Percentiles rank a stretch among this genome's conserved stretches.
These are phyloP conservation scores for Calonectria naviculata DNA, from an alignment of 2,329 filamentous ascomycete species.

Conservation along the genomic window DNA sequence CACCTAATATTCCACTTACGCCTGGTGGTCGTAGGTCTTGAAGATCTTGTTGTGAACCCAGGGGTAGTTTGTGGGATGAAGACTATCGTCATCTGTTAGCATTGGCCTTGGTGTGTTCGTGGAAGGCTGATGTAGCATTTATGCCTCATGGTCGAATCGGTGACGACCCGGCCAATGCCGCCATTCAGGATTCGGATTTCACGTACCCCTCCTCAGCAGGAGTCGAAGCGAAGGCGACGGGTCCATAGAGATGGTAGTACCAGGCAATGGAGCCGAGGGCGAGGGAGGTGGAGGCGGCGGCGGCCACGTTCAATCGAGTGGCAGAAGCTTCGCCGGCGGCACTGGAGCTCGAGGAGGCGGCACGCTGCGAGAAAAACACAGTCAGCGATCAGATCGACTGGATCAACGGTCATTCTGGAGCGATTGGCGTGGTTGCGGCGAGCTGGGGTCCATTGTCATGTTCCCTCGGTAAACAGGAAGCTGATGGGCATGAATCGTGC, in stretches of 20 bases:
- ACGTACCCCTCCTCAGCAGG: conserved; percentile 98
- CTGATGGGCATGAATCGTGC: conserved; percentile 46
- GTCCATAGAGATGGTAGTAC: conserved; percentile 97
- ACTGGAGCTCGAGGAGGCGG: conserved; percentile 79
- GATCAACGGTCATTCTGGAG: conserved; percentile 33
- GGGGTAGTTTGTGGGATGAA: conserved; percentile 91
- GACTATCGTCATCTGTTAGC: conserved; percentile 64
- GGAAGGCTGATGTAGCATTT: conserved; percentile 38
- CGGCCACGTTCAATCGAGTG: conserved; percentile 87
- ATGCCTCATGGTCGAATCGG: conserved; percentile 46
- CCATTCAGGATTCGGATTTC: conserved; percentile 19
- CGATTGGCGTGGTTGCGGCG: conserved; percentile 43
- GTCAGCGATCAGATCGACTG: conserved; percentile 51
- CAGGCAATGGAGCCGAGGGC: conserved; percentile 92
- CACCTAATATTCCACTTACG: conserved; percentile 71
- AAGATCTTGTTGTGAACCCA: conserved; percentile 94
- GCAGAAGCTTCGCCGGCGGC: conserved; percentile 77
- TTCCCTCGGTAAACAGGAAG: conserved; percentile 50
- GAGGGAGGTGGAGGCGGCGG: conserved; percentile 85
- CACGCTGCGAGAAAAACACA: conserved; percentile 60
- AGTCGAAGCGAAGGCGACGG: conserved; percentile 87
- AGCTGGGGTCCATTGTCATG: conserved; percentile 38
- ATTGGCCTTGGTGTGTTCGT: conserved; percentile 25
- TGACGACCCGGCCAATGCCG: conserved; percentile 11
- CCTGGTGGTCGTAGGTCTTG: conserved; percentile 97